Evolutionary conservation across 805 yeast genomes (phyloP).

Genomic region (Candida sanyiensis): DNA sequence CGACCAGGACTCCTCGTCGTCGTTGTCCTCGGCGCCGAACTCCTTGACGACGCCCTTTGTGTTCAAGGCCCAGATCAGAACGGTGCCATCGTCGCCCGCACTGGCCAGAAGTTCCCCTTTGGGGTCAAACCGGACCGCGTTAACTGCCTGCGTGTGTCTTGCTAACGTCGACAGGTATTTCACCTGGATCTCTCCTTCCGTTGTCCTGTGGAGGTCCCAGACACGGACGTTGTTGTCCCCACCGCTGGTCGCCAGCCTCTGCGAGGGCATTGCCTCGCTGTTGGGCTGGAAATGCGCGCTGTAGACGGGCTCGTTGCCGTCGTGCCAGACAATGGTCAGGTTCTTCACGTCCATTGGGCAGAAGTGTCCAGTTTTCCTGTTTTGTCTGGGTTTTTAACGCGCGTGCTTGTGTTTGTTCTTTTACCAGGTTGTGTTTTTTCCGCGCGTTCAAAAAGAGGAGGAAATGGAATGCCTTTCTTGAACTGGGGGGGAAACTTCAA

Average conservation of each 20-base stretch:
- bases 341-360: conserved; percentile 37
- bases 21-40: conserved; percentile 42
- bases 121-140: conserved; percentile 77
- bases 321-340: conserved; percentile 66
- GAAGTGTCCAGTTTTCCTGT: neutral
- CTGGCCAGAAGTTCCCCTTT: conserved; percentile 70
- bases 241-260: conserved; percentile 81
- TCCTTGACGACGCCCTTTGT: conserved; percentile 49
- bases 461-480: too few relatives aligned
- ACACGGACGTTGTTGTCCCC: conserved; percentile 88
- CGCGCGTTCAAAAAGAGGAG: too few relatives aligned
- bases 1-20: conserved; percentile 75
- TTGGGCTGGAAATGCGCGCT: conserved; percentile 57
- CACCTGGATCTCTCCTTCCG: conserved; percentile 34
- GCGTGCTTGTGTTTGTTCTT: too few relatives aligned
- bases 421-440: too few relatives aligned
- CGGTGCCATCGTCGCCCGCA: conserved; percentile 93
- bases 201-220: conserved; percentile 27
- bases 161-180: conserved; percentile 75
- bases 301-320: conserved; percentile 70
- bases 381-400: too few relatives aligned
- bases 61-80: conserved; percentile 67
- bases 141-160: conserved; percentile 93
- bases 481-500: too few relatives aligned
- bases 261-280: conserved; percentile 20